Evolutionary conservation across 257 asterid genomes (phyloP).

Genomic region (Solanum pimpinellifolium): DNA sequence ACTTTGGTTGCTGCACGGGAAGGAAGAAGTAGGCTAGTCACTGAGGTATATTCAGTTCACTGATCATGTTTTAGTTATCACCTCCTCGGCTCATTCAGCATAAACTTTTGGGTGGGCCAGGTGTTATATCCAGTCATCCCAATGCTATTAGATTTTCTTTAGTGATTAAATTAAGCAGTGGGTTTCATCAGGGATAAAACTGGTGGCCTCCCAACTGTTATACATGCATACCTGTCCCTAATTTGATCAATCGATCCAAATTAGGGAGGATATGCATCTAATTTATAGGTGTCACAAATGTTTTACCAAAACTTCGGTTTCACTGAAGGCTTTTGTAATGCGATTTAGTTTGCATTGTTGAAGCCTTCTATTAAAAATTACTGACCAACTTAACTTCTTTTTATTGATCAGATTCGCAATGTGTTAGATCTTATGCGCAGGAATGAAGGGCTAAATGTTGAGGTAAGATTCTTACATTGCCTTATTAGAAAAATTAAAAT

Average conservation of each 20-base stretch:
- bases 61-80: background rate
- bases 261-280: background rate
- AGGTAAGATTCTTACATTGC: conserved; percentile 32
- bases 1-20: conserved; percentile 48
- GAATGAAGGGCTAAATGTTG: conserved; percentile 77
- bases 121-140: background rate
- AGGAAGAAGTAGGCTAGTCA: conserved; percentile 65
- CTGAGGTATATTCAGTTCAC: conserved; percentile 43
- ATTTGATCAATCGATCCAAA: background rate
- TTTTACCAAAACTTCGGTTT: background rate
- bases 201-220: background rate
- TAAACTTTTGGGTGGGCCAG: background rate
- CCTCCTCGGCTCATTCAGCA: background rate
- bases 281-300: background rate
- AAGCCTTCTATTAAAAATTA: background rate
- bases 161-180: background rate
- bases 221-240: background rate
- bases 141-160: background rate
- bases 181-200: background rate
- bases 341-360: background rate
- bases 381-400: background rate
- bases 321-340: background rate
- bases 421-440: conserved; percentile 91
- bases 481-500: background rate
- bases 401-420: conserved; percentile 65